These are phyloP conservation scores for Penicillium aurantiogriseum DNA, from an alignment of 2,329 filamentous ascomycete species.

Conservation along the genomic window DNA sequence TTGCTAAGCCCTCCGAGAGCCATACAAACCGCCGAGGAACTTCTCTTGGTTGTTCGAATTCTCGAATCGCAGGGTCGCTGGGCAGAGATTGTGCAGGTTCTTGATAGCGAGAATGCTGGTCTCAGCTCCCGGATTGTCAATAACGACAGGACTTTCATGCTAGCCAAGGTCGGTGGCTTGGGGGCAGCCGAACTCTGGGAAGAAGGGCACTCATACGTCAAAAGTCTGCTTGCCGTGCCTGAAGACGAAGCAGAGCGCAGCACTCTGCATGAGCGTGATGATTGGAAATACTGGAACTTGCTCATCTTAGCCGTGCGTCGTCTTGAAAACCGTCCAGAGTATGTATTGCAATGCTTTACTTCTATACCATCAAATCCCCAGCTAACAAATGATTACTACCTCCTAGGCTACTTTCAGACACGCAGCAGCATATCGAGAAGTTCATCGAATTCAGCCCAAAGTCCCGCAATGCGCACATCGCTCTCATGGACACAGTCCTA, in stretches of 20 bases:
- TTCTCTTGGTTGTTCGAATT: constrained; percentile 46
- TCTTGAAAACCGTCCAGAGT: constrained; percentile 33
- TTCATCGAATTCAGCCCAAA: constrained; percentile 37
- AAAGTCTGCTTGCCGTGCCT: constrained; percentile 37
- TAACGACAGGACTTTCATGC: constrained; percentile 45
- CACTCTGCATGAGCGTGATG: constrained; percentile 40
- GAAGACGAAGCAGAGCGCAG: constrained; percentile 31
- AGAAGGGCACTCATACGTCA: constrained; percentile 38
- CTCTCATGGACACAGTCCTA: constrained; percentile 33
- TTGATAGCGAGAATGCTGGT: constrained; percentile 44
- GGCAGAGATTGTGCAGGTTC: constrained; percentile 42
- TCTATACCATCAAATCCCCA: neutral
- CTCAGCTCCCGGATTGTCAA: constrained; percentile 44
- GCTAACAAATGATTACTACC: constrained; percentile 1
- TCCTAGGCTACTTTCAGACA: constrained; percentile 32
- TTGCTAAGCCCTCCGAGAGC: constrained; percentile 42
- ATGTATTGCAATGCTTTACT: constrained; percentile 16
- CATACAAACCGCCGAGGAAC: constrained; percentile 48
- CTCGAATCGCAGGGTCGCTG: constrained; percentile 43
- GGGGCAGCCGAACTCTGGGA: constrained; percentile 41
- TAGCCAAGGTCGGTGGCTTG: constrained; percentile 39
- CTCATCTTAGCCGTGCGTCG: constrained; percentile 38
- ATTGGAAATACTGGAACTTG: constrained; percentile 49
- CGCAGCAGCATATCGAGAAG: constrained; percentile 34
- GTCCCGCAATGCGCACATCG: constrained; percentile 45